phyloP scores from a whole-genome alignment of 306 rosid genomes.

The Medicago lupulina region DNA sequence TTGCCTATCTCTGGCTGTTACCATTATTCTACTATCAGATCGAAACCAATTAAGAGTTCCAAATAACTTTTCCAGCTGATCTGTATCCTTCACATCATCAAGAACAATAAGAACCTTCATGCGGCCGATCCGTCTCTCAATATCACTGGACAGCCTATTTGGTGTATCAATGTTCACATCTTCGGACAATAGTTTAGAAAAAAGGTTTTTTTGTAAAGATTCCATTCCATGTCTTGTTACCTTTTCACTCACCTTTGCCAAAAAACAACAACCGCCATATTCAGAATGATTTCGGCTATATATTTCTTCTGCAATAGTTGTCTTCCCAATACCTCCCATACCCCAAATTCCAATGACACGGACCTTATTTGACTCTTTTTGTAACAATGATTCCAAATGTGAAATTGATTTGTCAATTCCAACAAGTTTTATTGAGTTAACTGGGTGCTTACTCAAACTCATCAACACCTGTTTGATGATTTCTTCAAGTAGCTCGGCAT shows the following conservation, averaged over 20 bases:
- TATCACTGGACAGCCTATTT: not conserved
- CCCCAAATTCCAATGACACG: not conserved
- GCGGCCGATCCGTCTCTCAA: not conserved
- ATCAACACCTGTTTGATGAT: no score
- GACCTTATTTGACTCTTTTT: not conserved
- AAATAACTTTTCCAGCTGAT: not conserved
- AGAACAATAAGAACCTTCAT: not conserved
- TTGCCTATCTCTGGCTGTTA: not conserved
- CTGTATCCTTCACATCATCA: no score
- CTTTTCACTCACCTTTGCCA: not conserved
- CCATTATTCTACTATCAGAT: not conserved
- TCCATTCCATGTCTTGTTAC: not conserved
- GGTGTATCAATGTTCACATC: not conserved
- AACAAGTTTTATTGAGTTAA: not conserved
- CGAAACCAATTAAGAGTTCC: slow-evolving; percentile 27
- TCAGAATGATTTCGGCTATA: no score
- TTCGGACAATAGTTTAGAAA: not conserved
- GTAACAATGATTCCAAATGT: not conserved
- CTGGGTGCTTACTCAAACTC: not conserved
- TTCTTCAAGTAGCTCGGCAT: no score
- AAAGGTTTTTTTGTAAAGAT: no score
- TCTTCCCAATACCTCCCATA: not conserved
- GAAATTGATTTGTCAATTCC: not conserved
- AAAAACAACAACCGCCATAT: no score
- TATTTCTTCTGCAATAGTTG: no score